Percentiles rank a stretch among this genome's conserved stretches.
These are phyloP conservation scores for Rhynchospora breviuscula DNA, from an alignment of 176 grass and related monocot genomes.

Conservation along the genomic window DNA sequence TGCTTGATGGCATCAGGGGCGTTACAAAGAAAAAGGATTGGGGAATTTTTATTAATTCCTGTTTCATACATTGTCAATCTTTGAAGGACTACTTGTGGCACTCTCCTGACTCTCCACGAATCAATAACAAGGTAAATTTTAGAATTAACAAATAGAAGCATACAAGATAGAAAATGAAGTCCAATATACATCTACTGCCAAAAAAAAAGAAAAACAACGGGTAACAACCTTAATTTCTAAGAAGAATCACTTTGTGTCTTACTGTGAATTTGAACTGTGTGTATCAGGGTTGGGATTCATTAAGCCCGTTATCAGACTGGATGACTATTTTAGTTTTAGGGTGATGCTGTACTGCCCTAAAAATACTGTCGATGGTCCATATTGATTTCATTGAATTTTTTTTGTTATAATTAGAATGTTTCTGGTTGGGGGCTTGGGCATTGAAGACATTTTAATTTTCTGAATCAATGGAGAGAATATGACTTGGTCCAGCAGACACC, in stretches of 20 bases:
- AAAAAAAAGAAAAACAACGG: background rate
- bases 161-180: background rate
- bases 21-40: constrained; percentile 8
- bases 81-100: constrained; percentile 31
- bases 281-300: background rate
- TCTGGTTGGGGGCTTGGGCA: no score
- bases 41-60: constrained; percentile 61
- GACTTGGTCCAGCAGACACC: no score
- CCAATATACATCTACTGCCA: background rate
- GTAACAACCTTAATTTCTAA: background rate
- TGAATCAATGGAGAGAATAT: no score
- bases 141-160: background rate
- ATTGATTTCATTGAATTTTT: no score
- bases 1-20: constrained; percentile 35
- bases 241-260: background rate
- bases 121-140: constrained; percentile 42
- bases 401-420: no score
- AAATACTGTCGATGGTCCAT: no score
- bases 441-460: no score
- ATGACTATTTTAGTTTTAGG: background rate
- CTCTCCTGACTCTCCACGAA: constrained; percentile 31
- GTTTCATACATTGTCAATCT: constrained; percentile 64
- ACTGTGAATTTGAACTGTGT: background rate
- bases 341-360: no score
- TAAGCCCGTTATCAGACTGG: no score